Conservation (phyloP, 176 grass and related monocot species). For the Oryza nivara region DNA sequence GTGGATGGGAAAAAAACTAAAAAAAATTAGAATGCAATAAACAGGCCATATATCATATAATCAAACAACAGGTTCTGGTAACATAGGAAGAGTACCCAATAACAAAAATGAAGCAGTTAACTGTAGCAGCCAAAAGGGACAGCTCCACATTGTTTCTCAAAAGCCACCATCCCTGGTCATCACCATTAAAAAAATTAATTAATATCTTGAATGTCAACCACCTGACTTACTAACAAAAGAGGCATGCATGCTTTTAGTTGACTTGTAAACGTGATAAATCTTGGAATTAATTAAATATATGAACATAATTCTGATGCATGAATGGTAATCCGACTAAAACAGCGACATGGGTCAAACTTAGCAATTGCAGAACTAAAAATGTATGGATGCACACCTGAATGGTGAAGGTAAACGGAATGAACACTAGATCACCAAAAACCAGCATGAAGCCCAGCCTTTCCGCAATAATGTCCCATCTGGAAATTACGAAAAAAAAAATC, state of each 20-base stretch:
- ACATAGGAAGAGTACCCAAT: slow-evolving; percentile 65
- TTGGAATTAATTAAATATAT: slow-evolving; percentile 3
- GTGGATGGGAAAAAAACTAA: slow-evolving; percentile 30
- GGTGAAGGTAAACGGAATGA: slow-evolving; percentile 96
- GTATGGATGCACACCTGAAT: slow-evolving; percentile 65
- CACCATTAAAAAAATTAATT: slow-evolving; percentile 3
- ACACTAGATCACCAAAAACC: slow-evolving; percentile 96
- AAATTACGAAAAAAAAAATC: slow-evolving; percentile 26
- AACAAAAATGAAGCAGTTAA: slow-evolving; percentile 75
- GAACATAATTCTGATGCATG: neutral
- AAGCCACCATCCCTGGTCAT: slow-evolving; percentile 94
- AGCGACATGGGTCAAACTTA: neutral
- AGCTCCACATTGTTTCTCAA: slow-evolving; percentile 75
- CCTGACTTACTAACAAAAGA: neutral
- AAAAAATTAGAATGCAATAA: slow-evolving; percentile 20
- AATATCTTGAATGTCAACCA: slow-evolving; percentile 13
- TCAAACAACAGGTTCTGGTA: slow-evolving; percentile 13
- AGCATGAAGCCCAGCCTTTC: slow-evolving; percentile 98
- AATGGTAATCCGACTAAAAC: neutral
- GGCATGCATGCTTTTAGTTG: neutral
- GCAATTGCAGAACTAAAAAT: neutral
- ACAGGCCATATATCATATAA: neutral
- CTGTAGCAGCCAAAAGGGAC: slow-evolving; percentile 51
- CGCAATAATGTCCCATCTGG: slow-evolving; percentile 97
- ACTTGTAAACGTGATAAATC: slow-evolving; percentile 3